phyloP scores from a whole-genome alignment of 1,284 basidiomycete genomes.

The Pisolithus thermaeus region DNA sequence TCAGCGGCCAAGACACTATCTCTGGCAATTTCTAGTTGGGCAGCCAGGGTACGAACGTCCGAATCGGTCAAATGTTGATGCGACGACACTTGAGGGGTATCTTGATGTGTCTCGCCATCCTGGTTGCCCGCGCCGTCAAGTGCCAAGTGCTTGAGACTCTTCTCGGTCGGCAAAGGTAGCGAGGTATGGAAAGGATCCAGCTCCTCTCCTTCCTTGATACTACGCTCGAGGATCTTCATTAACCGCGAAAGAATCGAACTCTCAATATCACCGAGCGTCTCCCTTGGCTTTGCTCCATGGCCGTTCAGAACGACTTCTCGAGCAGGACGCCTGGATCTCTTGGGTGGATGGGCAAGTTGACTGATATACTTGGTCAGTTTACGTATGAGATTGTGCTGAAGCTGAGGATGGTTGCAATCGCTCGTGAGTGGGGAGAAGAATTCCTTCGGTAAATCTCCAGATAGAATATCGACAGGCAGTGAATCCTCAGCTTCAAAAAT shows the following conservation, averaged over 20 bases:
- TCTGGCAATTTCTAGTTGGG: conserved; percentile 49
- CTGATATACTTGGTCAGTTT: conserved; percentile 66
- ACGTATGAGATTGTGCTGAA: conserved; percentile 54
- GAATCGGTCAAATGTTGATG: conserved; percentile 36
- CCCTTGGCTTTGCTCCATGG: conserved; percentile 42
- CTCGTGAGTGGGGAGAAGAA: conserved; percentile 63
- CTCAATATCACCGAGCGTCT: conserved; percentile 63
- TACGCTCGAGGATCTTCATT: conserved; percentile 72
- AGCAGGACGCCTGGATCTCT: conserved; percentile 44
- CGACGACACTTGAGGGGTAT: conserved; percentile 13
- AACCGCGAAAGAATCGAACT: conserved; percentile 54
- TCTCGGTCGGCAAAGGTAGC: conserved; percentile 25
- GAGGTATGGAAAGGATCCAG: conserved; percentile 59
- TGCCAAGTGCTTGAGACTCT: conserved; percentile 27
- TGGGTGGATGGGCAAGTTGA: conserved; percentile 58
- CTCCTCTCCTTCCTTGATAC: conserved; percentile 67
- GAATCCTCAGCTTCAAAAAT: conserved; percentile 86
- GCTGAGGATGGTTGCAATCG: conserved; percentile 53
- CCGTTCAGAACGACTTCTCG: conserved; percentile 31
- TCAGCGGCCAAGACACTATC: conserved; percentile 78
- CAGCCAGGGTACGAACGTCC: conserved; percentile 47
- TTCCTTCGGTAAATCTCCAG: conserved; percentile 49
- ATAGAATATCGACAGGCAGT: conserved; percentile 59
- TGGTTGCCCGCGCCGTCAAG: conserved; percentile 25
- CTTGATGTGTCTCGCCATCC: conserved; percentile 26